These are phyloP conservation scores for Brassica balearica DNA, from an alignment of 441 rosid species.

Conservation along the genomic window DNA sequence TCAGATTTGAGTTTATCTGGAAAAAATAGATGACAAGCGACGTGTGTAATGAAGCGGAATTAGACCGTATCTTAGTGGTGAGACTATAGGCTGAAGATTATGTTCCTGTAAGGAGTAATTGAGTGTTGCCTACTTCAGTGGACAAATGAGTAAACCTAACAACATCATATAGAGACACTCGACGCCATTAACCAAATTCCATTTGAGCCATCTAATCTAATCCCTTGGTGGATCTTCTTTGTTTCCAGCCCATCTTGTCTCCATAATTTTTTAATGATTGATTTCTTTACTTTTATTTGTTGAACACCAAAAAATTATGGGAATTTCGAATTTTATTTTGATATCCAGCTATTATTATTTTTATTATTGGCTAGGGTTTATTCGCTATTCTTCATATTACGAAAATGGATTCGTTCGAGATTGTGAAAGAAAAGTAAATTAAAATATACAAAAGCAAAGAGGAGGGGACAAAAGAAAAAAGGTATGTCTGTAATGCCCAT, in stretches of 20 bases:
- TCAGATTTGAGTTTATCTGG: constrained; percentile 11
- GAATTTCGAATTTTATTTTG: not conserved
- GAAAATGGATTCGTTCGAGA: constrained; percentile 27
- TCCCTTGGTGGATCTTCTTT: constrained; percentile 42
- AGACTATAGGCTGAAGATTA: constrained; percentile 18
- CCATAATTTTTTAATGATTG: constrained; percentile 27
- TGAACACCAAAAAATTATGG: constrained; percentile 8
- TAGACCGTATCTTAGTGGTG: constrained; percentile 18
- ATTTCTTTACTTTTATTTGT: not conserved
- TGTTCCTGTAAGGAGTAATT: constrained; percentile 27
- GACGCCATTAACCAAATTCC: constrained; percentile 45
- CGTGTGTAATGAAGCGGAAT: not conserved
- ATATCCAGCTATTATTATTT: not conserved
- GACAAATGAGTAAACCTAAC: constrained; percentile 50
- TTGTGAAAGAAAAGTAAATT: constrained; percentile 29
- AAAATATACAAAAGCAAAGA: constrained; percentile 40
- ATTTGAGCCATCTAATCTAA: constrained; percentile 42
- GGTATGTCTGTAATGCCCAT: constrained; percentile 44
- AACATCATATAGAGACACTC: constrained; percentile 37
- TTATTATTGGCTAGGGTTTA: not conserved
- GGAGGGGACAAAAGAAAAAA: constrained; percentile 44
- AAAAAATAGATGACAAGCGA: no score
- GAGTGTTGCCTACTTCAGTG: constrained; percentile 41
- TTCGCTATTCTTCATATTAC: not conserved
- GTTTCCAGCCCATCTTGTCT: constrained; percentile 49